These are phyloP conservation scores for Chlamydomonas applanata DNA, from an alignment of 139 green algal species.

Conservation along the genomic window DNA sequence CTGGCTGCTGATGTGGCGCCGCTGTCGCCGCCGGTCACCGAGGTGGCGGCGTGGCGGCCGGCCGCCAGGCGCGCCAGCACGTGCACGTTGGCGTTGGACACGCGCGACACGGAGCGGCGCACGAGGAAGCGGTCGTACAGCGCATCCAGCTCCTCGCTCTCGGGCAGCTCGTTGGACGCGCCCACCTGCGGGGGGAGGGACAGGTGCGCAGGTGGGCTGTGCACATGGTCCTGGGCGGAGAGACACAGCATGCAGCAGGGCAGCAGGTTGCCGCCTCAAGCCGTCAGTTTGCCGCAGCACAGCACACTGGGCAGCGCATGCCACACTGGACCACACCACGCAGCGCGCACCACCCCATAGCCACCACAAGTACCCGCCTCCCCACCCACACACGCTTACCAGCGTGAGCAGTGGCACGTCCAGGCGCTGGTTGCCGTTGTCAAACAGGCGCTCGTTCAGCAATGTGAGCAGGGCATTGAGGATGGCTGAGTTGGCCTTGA, in stretches of 20 bases:
- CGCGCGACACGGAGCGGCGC: constrained; percentile 59
- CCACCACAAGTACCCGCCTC: background rate
- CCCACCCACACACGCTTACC: constrained; percentile 12
- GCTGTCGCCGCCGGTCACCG: background rate
- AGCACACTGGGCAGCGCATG: background rate
- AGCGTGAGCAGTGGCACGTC: constrained; percentile 65
- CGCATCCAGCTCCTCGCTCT: constrained; percentile 90
- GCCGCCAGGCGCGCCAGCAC: constrained; percentile 73
- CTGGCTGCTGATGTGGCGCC: background rate
- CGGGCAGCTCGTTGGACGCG: constrained; percentile 87
- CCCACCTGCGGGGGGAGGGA: constrained; percentile 63
- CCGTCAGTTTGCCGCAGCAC: too few species aligned
- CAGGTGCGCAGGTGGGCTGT: background rate
- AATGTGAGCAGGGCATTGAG: constrained; percentile 93
- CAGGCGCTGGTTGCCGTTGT: constrained; percentile 80
- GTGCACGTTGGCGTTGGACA: constrained; percentile 58
- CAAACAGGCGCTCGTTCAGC: constrained; percentile 93
- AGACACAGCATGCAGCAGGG: background rate
- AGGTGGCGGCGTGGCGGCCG: constrained; percentile 31
- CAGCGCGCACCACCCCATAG: background rate
- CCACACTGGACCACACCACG: too few species aligned
- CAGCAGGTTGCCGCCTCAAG: background rate
- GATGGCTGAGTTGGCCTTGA: constrained; percentile 92
- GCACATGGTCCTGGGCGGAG: background rate
- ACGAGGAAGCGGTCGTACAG: constrained; percentile 94